A percentile compares a stretch with the other conserved stretches of the same genome.
Evolutionary conservation across 345 rosid species (phyloP).

Genomic region (Populus tremula): DNA sequence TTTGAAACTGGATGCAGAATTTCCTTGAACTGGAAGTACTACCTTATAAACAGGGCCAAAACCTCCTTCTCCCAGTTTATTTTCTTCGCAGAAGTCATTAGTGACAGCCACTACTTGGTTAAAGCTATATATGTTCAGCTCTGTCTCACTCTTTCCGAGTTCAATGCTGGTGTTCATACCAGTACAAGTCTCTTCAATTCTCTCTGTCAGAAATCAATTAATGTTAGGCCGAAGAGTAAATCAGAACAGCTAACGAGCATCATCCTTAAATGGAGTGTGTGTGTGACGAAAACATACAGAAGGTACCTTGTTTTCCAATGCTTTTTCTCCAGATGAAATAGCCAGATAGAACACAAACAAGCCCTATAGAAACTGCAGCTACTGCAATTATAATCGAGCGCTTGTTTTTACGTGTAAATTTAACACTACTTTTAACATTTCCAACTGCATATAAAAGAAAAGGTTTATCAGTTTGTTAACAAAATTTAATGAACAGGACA

Average conservation of each 20-base stretch:
- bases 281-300: neutral
- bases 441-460: neutral
- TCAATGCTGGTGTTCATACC: neutral
- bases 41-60: constrained; percentile 29
- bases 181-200: neutral
- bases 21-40: neutral
- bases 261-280: neutral
- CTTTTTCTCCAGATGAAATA: neutral
- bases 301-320: neutral
- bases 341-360: neutral
- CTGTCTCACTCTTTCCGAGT: neutral
- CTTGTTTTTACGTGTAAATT: neutral
- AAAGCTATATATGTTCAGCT: constrained; percentile 7
- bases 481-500: neutral
- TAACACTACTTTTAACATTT: too few species aligned
- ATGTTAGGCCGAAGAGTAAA: neutral
- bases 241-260: neutral
- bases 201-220: neutral
- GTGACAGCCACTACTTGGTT: constrained; percentile 10
- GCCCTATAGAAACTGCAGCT: neutral
- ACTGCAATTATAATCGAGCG: neutral
- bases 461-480: neutral
- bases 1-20: neutral
- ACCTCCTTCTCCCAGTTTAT: constrained; percentile 24
- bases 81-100: constrained; percentile 15